Evolutionary conservation across 179 eudicot genomes (phyloP).

Genomic region (Carnegiea gigantea): DNA sequence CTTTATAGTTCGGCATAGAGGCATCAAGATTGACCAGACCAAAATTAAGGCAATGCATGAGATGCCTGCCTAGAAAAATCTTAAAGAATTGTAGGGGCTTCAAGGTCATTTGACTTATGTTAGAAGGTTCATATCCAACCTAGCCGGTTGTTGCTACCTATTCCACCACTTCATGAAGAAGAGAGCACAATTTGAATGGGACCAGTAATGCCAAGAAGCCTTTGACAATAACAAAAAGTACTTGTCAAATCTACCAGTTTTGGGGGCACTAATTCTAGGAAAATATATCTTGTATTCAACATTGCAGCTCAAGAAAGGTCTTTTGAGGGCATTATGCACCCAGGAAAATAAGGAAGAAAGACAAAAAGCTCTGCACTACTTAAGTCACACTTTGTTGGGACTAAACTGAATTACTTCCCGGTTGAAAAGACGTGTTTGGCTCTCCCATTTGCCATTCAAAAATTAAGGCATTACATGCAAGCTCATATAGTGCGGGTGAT

Average conservation of each 20-base stretch:
- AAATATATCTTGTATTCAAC: background rate
- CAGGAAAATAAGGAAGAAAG: slow-evolving; percentile 3
- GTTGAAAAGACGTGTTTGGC: too few relatives aligned
- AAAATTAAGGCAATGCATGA: slow-evolving; percentile 12
- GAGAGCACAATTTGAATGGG: slow-evolving; percentile 15
- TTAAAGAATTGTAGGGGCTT: background rate
- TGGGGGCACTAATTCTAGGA: background rate
- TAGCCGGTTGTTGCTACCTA: background rate
- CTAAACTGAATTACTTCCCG: too few relatives aligned
- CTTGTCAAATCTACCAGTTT: background rate
- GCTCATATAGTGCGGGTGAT: too few relatives aligned
- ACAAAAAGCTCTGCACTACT: slow-evolving; percentile 3
- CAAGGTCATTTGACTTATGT: background rate
- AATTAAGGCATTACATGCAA: too few relatives aligned
- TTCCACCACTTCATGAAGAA: slow-evolving; percentile 8
- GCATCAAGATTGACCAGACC: slow-evolving; percentile 8
- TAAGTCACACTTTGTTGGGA: background rate
- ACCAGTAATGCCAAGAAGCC: background rate
- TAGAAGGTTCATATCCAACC: slow-evolving; percentile 14
- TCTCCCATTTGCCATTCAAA: too few relatives aligned
- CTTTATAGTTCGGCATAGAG: background rate
- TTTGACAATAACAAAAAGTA: background rate
- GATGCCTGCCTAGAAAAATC: background rate
- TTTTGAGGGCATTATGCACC: background rate
- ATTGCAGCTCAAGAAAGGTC: background rate